A percentile compares a stretch with the other conserved stretches of the same genome.
Conservation (phyloP, 2,329 filamentous ascomycete species). For the Atkinsonella hypoxylon region DNA sequence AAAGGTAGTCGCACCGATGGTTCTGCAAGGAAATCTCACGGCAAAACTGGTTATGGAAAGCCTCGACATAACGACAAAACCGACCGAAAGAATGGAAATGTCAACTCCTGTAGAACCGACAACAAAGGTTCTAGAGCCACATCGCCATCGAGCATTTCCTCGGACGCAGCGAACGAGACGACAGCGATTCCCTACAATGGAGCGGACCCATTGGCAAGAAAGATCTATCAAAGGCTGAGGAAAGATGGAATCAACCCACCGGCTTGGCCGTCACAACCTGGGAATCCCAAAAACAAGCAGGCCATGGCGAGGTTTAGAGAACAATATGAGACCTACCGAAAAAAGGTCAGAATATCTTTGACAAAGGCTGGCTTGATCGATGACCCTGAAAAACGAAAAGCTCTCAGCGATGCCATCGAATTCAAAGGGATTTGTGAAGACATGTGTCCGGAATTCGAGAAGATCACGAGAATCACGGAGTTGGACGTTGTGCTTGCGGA, state of each 20-base stretch:
- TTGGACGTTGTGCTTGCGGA: constrained; percentile 45
- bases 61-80: not conserved
- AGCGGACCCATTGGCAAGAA: constrained; percentile 32
- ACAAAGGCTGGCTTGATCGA: constrained; percentile 50
- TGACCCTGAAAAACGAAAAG: constrained; percentile 51
- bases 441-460: constrained; percentile 59
- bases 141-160: constrained; percentile 14
- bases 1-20: constrained; percentile 15
- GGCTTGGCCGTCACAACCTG: constrained; percentile 42
- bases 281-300: constrained; percentile 36
- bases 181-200: constrained; percentile 11
- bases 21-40: constrained; percentile 7
- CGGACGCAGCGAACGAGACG: constrained; percentile 8
- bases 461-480: constrained; percentile 49
- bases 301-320: constrained; percentile 44
- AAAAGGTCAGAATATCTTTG: constrained; percentile 42
- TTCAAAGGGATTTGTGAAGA: constrained; percentile 59
- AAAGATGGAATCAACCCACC: constrained; percentile 43
- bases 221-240: constrained; percentile 40
- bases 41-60: constrained; percentile 5
- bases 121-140: constrained; percentile 13
- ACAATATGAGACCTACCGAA: constrained; percentile 44
- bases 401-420: constrained; percentile 49
- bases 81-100: constrained; percentile 4
- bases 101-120: not conserved